phyloP scores from a whole-genome alignment of 495 filamentous ascomycete species.

The Daldinia caldariorum region DNA sequence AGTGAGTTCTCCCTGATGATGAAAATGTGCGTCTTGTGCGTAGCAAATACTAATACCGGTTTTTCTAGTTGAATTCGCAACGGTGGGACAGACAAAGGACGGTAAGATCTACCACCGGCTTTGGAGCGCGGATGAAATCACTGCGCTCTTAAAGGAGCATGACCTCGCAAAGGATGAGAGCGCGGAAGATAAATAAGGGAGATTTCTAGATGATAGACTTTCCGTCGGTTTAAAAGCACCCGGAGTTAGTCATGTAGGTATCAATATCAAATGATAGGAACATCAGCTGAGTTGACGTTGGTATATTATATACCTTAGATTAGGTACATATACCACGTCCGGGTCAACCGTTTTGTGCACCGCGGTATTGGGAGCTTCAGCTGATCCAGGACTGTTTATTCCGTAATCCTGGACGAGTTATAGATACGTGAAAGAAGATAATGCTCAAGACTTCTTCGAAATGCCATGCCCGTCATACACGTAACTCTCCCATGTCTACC shows the following conservation, averaged over 20 bases:
- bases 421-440: background rate
- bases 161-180: conserved; percentile 89
- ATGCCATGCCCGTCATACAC: too few species aligned
- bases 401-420: background rate
- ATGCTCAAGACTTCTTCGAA: background rate
- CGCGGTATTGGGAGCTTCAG: background rate
- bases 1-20: conserved; percentile 62
- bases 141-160: conserved; percentile 91
- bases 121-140: conserved; percentile 98
- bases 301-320: too few species aligned
- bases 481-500: background rate
- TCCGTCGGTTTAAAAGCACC: conserved; percentile 11
- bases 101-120: conserved; percentile 98
- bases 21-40: conserved; percentile 34
- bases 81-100: conserved; percentile 91
- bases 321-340: background rate
- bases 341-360: background rate
- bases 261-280: conserved; percentile 31
- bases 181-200: conserved; percentile 67
- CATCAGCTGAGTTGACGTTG: conserved; percentile 11
- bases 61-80: conserved; percentile 91
- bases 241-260: conserved; percentile 34
- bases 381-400: background rate
- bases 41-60: conserved; percentile 48
- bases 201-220: conserved; percentile 11